Conservation (phyloP, 495 filamentous ascomycete species). For the Lepraria neglecta region DNA sequence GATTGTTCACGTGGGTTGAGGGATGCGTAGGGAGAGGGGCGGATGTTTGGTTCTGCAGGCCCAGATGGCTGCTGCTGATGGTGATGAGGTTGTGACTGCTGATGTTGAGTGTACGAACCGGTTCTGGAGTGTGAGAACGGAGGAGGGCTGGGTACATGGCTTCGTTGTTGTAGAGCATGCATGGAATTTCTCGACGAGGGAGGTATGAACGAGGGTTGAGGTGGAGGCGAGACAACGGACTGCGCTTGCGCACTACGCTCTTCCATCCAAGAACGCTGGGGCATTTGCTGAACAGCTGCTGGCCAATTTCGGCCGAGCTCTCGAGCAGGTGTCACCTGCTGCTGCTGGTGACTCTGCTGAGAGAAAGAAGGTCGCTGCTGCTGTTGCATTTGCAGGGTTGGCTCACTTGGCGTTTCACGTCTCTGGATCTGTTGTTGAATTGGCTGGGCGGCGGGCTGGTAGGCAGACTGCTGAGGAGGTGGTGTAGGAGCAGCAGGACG, state of each 20-base stretch:
- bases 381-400: slow-evolving; percentile 13
- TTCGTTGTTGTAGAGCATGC: slow-evolving; percentile 21
- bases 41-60: slow-evolving; percentile 20
- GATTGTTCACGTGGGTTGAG: slow-evolving; percentile 17
- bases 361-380: slow-evolving; percentile 19
- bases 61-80: slow-evolving; percentile 18
- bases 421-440: slow-evolving; percentile 14
- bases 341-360: slow-evolving; percentile 20
- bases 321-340: slow-evolving; percentile 9
- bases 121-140: slow-evolving; percentile 25
- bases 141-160: slow-evolving; percentile 22
- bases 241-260: slow-evolving; percentile 12
- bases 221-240: slow-evolving; percentile 17
- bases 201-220: slow-evolving; percentile 14
- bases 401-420: slow-evolving; percentile 17
- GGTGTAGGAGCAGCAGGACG: slow-evolving; percentile 18
- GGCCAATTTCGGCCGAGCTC: slow-evolving; percentile 16
- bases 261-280: slow-evolving; percentile 12
- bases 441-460: slow-evolving; percentile 19
- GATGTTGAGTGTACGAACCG: slow-evolving; percentile 23
- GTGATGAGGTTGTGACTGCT: slow-evolving; percentile 7
- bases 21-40: slow-evolving; percentile 23
- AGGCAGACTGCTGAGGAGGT: slow-evolving; percentile 22
- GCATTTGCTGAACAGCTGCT: slow-evolving; percentile 10
- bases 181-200: slow-evolving; percentile 11